Base-by-base conservation (phyloP, 106 monocot species). In the Amphibolis antarctica region DNA sequence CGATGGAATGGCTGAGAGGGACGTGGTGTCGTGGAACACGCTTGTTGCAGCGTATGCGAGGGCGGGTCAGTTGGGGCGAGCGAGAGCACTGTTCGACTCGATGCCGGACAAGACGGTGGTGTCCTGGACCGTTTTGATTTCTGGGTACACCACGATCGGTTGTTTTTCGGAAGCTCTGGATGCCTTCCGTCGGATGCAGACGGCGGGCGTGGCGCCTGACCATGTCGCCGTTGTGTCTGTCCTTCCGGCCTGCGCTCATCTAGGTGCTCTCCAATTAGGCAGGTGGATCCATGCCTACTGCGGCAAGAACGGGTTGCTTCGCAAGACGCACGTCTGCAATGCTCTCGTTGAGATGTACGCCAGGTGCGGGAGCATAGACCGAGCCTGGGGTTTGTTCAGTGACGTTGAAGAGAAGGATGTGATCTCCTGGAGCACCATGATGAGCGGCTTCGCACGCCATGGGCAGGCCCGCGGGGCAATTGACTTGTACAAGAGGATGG, bases 91-190 rank as follows among this genome's bases (percentile, higher is more conserved):
- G 36, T 87, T 92, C 26, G 22, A 83, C 12, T 66, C 64, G 13
- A 87, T 92, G 87, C 81, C 81, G 9, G 55, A 66, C 4, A 79
- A 75, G 73, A 79, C 84, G 0, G 66, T 82, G 29, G 71, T 92
- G 46, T 81, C 84, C n/a, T 87, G 92, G 87, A 92, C 92, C 13
- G 77, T 80, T 5, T 43, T 87, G 74, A 78, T 87, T 21, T 92
- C 84, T 12, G 84, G 87, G 10, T 80, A 87, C 46, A 51, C 58
- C n/a, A 30, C 29, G 6, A 56, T 58, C 3, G 81, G 73, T 14
- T 26, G 71, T 42, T 80, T 62, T 46, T 7, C 72, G 0, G 75
- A 78, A 12, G 83, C 92, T 10, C 21, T 87, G 9, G 79, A 84
- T 10, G 58, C 70, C 12, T 92, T 92, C 53, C 71, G 70, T 54